Evolutionary conservation across 768 basidiomycete species (phyloP), one percentile per base, ranked within the genome.

Genomic region (Lentinula lateritia): DNA sequence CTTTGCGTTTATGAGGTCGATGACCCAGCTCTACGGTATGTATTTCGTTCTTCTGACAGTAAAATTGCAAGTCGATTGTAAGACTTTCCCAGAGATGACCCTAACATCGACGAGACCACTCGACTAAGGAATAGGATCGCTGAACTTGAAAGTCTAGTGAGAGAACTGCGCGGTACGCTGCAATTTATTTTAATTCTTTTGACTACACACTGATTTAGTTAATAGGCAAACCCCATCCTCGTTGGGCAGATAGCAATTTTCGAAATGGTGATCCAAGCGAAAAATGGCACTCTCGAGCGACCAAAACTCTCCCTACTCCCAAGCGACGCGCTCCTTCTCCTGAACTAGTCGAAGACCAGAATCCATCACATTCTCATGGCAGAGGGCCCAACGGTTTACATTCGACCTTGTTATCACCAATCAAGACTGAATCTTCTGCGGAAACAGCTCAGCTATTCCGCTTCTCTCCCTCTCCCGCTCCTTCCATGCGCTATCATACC

Each of bases 1-100:
- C 88, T 95, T 16, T 96, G 94, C 72, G 93, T 96, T 0, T 96
- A 96, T 66, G 94, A 96, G 70, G 90, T 95, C 65, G 94, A 95
- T 71, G 93, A 93, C 73, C 91, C 91, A 13, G 87, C 89, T 9
- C 75, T 90, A 41, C 81, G 90, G 92, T 90, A 65, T 61, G 79
- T 28, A 3, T 28, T 69, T 54, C 43, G 9, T 58, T 12, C 32
- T 45, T 46, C 0, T 16, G 16, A 10, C 34, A 15, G 2, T 46
- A 58, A 58, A 48, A 32, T 35, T 38, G 56, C 59, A 35, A 48
- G 16, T 50, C 58, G 13, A 50, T 60, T 48, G 46, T n/a, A 48
- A 0, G 10, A 23, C 64, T 52, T 41, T 45, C 4, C 72, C 3
- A 92, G 92, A 72, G 91, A 93, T 70, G 92, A 95, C 74, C 92